These are phyloP conservation scores for Leccinum rimulosum DNA, from an alignment of 768 basidiomycete genomes.

Conservation along the genomic window DNA sequence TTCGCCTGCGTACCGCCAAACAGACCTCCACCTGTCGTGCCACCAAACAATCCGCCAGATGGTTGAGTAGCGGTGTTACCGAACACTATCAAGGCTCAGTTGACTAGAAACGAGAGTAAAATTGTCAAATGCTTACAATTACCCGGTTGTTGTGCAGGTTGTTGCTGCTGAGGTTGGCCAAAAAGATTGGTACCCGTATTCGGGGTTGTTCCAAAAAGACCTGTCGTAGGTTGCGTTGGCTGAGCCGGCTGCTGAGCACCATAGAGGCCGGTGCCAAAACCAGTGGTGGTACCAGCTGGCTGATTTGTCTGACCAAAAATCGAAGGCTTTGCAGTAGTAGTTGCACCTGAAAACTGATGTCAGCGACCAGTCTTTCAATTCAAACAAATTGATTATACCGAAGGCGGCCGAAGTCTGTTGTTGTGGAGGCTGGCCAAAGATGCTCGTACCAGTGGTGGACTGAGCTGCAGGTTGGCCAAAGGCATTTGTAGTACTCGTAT, in stretches of 20 bases:
- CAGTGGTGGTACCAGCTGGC: conserved; percentile 34
- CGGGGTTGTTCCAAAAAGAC: conserved; percentile 32
- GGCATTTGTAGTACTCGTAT: conserved; percentile 16
- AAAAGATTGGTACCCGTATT: conserved; percentile 30
- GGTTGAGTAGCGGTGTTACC: conserved; percentile 32
- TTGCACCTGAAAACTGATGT: conserved; percentile 25
- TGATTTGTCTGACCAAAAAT: conserved; percentile 50
- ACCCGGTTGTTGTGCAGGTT: conserved; percentile 38
- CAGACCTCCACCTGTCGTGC: conserved; percentile 33
- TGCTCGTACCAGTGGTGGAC: conserved; percentile 18
- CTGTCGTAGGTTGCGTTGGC: conserved; percentile 23
- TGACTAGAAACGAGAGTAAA: conserved; percentile 1
- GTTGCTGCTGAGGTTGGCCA: conserved; percentile 35
- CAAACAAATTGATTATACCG: conserved; percentile 37
- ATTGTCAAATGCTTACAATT: conserved; percentile 30
- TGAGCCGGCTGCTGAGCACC: conserved; percentile 28
- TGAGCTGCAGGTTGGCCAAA: conserved; percentile 32
- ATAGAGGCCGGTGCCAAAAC: conserved; percentile 35
- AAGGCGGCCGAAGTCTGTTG: conserved; percentile 38
- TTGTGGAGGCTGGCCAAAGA: conserved; percentile 40
- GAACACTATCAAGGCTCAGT: conserved; percentile 33
- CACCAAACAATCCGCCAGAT: conserved; percentile 38
- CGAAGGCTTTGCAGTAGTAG: conserved; percentile 40
- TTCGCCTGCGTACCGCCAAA: conserved; percentile 35
- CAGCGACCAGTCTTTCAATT: background rate